phyloP scores from a whole-genome alignment of 768 basidiomycete genomes.

The Auriculariales sp. region DNA sequence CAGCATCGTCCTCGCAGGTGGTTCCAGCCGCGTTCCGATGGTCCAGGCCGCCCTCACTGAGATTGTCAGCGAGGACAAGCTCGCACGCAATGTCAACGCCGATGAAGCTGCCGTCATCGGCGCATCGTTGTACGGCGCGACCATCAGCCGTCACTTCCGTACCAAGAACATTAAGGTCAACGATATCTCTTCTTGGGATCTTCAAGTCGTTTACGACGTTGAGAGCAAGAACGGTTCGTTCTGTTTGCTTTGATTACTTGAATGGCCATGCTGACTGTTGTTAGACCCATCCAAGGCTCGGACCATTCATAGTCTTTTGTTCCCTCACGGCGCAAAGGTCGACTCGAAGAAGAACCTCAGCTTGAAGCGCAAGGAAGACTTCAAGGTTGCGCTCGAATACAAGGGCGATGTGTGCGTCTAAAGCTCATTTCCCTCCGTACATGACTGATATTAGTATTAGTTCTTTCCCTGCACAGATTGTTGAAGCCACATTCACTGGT shows the following conservation, averaged over 20 bases:
- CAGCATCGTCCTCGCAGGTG: constrained; percentile 88
- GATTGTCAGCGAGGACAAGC: constrained; percentile 73
- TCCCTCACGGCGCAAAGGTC: constrained; percentile 60
- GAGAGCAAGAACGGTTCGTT: constrained; percentile 26
- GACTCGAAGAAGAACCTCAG: constrained; percentile 78
- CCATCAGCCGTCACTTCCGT: constrained; percentile 79
- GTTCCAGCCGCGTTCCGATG: constrained; percentile 81
- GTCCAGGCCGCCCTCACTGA: constrained; percentile 69
- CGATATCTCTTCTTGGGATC: constrained; percentile 59
- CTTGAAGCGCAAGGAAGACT: constrained; percentile 75
- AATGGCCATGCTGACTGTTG: constrained; percentile 1
- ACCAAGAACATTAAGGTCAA: constrained; percentile 84
- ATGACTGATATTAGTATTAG: constrained; percentile 18
- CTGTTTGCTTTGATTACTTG: neutral
- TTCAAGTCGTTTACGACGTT: constrained; percentile 67
- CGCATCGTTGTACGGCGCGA: constrained; percentile 84
- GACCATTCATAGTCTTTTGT: constrained; percentile 62
- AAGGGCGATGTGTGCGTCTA: constrained; percentile 29
- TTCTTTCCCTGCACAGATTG: constrained; percentile 58
- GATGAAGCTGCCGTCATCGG: constrained; percentile 85
- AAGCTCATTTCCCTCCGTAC: neutral
- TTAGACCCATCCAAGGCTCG: constrained; percentile 32
- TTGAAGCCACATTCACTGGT: constrained; percentile 58
- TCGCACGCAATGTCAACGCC: constrained; percentile 90
- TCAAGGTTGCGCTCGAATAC: constrained; percentile 66